Conservation (phyloP, 148 eudicot genomes). For the Talinum fruticosum region DNA sequence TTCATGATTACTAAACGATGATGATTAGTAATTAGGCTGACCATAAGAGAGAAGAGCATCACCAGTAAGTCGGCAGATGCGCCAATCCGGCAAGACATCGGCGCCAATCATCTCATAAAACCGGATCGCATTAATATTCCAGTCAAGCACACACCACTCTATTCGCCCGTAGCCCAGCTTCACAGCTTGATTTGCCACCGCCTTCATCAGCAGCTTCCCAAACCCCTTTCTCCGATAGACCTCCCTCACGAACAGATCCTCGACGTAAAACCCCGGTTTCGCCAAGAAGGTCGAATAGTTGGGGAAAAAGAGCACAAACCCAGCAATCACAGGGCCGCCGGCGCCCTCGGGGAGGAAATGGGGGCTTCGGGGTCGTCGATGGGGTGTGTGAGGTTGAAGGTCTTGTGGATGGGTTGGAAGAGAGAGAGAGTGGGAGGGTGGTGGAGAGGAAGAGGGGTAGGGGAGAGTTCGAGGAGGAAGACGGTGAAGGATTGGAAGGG, state of each 20-base stretch:
- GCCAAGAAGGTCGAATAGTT: slow-evolving; percentile 55
- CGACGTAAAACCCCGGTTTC: slow-evolving; percentile 54
- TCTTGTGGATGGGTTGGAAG: slow-evolving; percentile 38
- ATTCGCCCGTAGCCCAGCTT: slow-evolving; percentile 60
- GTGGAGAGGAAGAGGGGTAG: slow-evolving; percentile 31
- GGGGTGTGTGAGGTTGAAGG: slow-evolving; percentile 30
- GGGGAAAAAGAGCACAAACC: slow-evolving; percentile 52
- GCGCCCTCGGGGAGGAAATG: slow-evolving; percentile 12
- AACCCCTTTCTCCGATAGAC: slow-evolving; percentile 53
- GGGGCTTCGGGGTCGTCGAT: slow-evolving; percentile 32
- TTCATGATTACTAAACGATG: too few relatives aligned
- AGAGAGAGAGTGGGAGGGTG: slow-evolving; percentile 13
- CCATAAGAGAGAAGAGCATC: slow-evolving; percentile 54
- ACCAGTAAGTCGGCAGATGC: slow-evolving; percentile 61
- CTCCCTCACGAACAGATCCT: slow-evolving; percentile 51
- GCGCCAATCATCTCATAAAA: slow-evolving; percentile 78
- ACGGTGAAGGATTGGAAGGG: slow-evolving; percentile 68
- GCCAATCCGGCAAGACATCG: slow-evolving; percentile 52
- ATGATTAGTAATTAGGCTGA: slow-evolving; percentile 10
- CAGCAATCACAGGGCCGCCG: slow-evolving; percentile 28
- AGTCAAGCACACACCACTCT: slow-evolving; percentile 74
- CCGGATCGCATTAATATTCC: slow-evolving; percentile 67
- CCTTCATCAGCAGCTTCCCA: slow-evolving; percentile 55
- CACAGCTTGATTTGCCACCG: slow-evolving; percentile 62
- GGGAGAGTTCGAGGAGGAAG: slow-evolving; percentile 58